Evolutionary conservation across 257 asterid species (phyloP).

Genomic region (Craterostigma plantagineum): DNA sequence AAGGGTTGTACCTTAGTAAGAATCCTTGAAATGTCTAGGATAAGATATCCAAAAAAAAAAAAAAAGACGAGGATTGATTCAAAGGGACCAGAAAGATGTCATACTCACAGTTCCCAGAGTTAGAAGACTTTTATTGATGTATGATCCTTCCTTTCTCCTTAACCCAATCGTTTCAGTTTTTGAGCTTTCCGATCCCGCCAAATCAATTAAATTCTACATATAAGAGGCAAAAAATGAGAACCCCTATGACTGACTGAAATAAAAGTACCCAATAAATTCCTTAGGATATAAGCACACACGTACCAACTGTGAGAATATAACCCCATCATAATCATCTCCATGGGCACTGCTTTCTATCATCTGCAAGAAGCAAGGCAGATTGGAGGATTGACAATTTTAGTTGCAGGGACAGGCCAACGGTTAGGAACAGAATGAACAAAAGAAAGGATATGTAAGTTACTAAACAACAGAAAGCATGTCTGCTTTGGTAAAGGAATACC

Average conservation of each 20-base stretch:
- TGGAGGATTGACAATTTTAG: slow-evolving; percentile 2
- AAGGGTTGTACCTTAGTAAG: not conserved
- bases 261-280: not conserved
- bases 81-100: no score
- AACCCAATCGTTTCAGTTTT: slow-evolving; percentile 95
- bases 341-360: slow-evolving; percentile 95
- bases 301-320: slow-evolving; percentile 93
- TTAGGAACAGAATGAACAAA: no score
- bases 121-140: slow-evolving; percentile 91
- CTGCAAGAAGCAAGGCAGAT: slow-evolving; percentile 22
- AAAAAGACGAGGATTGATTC: not conserved
- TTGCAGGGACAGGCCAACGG: not conserved
- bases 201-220: slow-evolving; percentile 70
- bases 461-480: no score
- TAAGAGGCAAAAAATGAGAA: slow-evolving; percentile 5
- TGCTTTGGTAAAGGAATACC: no score
- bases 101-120: slow-evolving; percentile 93
- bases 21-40: slow-evolving; percentile 1
- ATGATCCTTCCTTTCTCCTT: slow-evolving; percentile 95
- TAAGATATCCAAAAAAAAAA: not conserved
- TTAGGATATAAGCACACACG: slow-evolving; percentile 11
- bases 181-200: slow-evolving; percentile 98
- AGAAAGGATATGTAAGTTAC: no score
- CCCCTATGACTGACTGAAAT: not conserved
- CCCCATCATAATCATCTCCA: slow-evolving; percentile 96